Base-by-base conservation (phyloP, 2,329 filamentous ascomycete species). In the Biscogniauxia sp. region DNA sequence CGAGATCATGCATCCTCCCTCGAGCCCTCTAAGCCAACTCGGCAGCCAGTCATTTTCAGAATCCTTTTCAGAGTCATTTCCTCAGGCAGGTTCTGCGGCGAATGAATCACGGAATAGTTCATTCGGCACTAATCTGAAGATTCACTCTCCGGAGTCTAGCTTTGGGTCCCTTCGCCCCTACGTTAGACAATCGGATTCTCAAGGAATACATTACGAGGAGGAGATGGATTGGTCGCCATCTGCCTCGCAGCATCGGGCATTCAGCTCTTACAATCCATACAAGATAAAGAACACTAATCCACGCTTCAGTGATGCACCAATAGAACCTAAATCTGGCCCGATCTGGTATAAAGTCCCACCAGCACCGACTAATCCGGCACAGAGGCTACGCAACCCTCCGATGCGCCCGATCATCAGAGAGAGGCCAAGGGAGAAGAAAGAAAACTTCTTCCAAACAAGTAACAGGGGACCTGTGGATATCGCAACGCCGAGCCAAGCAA, bases 221-320 rank as follows among this genome's bases (percentile, higher is more conserved):
- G 82, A 83, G 58, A 93, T 93, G 90, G 90, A 93, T 69, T 92
- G 89, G 86, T 84, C 87, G 2, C 88, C 88, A 0, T 86, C 85
- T 0, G 77, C 78, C 58, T 81, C 82, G n/a, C 77, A 78, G 54
- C 76, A 86, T 61, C 82, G 83, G 57, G 84, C 83, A 8, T 87
- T 87, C 69, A 80, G 78, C 61, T 75, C 80, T 52, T 73, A 77
- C 53, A 73, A 79, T 41, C 66, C 77, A 17, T 72, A 77, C 51
- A 74, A 73, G 56, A 67, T 74, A 61, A 76, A 77, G 52, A 76
- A 78, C 51, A 66, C 75, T 74, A 65, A 79, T 76, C 68, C 77
- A 7, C 71, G 76, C 1, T 84, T 84, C 60, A 78, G 76, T 53
- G 76, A 82, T 58, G 73, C 78, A 0, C 81, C 80, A 0, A 76